A percentile compares a stretch with the other conserved stretches of the same genome.
phyloP scores from a whole-genome alignment of 257 asterid species.

The Petrea volubilis region DNA sequence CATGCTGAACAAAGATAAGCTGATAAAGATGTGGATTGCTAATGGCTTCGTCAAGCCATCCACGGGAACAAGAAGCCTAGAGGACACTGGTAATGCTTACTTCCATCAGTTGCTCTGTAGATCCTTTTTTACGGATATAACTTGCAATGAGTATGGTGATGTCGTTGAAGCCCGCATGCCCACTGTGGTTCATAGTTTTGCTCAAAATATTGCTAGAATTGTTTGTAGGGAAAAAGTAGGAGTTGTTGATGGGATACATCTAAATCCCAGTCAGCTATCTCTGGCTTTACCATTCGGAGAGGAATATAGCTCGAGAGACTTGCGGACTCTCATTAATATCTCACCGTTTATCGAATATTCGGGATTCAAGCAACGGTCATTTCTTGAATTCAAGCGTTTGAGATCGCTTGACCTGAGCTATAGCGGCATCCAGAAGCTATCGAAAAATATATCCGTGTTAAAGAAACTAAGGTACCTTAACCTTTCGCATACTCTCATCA shows the following conservation, averaged over 20 bases:
- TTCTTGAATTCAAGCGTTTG: conserved; percentile 6
- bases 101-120: too few relatives aligned
- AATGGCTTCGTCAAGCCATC: background rate
- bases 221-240: background rate
- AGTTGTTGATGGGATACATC: background rate
- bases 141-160: background rate
- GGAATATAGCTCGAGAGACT: background rate
- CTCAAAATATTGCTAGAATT: background rate
- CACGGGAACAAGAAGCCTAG: background rate
- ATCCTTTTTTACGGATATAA: conserved; percentile 17
- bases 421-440: background rate
- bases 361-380: background rate
- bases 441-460: background rate
- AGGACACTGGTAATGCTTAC: conserved; percentile 6
- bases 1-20: conserved; percentile 3
- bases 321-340: background rate
- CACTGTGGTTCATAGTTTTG: background rate
- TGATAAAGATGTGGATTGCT: conserved; percentile 18
- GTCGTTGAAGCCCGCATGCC: conserved; percentile 3
- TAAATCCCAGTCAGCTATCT: background rate
- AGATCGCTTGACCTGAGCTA: conserved; percentile 12
- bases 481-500: conserved; percentile 15
- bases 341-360: too few relatives aligned
- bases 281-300: background rate
- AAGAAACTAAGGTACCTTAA: conserved; percentile 8